Conservation (phyloP, 1,139 yeast species). For the Geotrichum citri-aurantii region DNA sequence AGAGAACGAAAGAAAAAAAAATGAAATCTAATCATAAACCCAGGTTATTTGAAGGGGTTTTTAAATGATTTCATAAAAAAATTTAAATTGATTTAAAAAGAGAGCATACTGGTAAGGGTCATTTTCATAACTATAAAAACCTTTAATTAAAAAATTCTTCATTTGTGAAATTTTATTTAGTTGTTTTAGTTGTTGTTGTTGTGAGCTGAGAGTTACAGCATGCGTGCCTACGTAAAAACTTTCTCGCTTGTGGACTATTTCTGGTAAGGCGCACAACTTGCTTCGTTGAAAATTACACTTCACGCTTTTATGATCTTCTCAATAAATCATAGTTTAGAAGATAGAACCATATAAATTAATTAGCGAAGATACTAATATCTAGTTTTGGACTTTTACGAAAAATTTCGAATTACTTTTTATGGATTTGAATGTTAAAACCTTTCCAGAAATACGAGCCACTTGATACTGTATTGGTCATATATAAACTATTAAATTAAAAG, state of each 20-base stretch:
- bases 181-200: not conserved
- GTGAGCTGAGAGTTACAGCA: not conserved
- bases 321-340: not conserved
- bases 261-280: not conserved
- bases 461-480: not conserved
- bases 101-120: not conserved
- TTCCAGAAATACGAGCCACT: not conserved
- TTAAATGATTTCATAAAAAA: not conserved
- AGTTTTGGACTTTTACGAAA: not conserved
- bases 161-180: not conserved
- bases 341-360: not conserved
- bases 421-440: not conserved
- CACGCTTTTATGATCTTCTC: not conserved
- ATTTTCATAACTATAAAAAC: not conserved
- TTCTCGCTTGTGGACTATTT: not conserved
- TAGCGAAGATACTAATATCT: not conserved
- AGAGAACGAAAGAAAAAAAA: not conserved
- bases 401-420: not conserved
- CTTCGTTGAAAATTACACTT: not conserved
- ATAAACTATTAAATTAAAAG: not conserved
- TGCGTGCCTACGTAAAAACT: not conserved
- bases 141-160: not conserved
- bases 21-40: not conserved
- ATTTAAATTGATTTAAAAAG: too few species aligned
- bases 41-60: not conserved